A percentile compares a stretch with the other conserved stretches of the same genome.
These are phyloP conservation scores for Kwoniella dendrophila DNA, from an alignment of 768 basidiomycete genomes.

Conservation along the genomic window DNA sequence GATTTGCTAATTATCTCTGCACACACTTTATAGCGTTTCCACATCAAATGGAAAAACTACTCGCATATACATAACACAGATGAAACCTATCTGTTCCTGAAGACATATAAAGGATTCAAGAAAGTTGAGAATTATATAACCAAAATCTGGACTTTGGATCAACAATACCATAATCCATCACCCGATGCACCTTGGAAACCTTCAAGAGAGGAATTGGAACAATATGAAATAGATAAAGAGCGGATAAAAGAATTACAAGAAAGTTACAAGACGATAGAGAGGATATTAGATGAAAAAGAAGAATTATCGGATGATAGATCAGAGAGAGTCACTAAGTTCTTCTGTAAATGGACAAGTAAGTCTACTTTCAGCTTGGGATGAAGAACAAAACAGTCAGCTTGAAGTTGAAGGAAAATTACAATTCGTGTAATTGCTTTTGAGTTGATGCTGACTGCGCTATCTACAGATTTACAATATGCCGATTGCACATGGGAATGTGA, in stretches of 20 bases:
- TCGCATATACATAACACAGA: conserved; percentile 99
- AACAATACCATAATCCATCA: conserved; percentile 69
- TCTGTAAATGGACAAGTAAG: conserved; percentile 89
- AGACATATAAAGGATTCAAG: conserved; percentile 91
- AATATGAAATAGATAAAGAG: conserved; percentile 84
- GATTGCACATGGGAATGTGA: conserved; percentile 93
- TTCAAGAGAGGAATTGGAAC: conserved; percentile 84
- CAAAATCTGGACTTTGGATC: conserved; percentile 63
- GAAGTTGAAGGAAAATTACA: no score
- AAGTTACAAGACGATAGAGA: conserved; percentile 85
- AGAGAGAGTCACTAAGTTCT: conserved; percentile 67
- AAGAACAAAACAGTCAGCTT: no score
- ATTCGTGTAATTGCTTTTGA: background rate
- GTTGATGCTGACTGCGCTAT: background rate
- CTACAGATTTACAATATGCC: conserved; percentile 74
- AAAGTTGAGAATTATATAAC: conserved; percentile 99
- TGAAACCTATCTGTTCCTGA: conserved; percentile 93
- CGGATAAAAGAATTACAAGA: conserved; percentile 89
- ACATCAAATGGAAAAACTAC: conserved; percentile 99
- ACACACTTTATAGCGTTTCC: conserved; percentile 72
- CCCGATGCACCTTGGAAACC: conserved; percentile 63
- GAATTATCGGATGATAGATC: conserved; percentile 55
- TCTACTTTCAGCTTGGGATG: no score
- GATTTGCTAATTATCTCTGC: background rate
- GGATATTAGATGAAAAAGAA: conserved; percentile 65